Base-by-base conservation (phyloP, 2,329 filamentous ascomycete genomes). In the Pseudocercospora cruenta region DNA sequence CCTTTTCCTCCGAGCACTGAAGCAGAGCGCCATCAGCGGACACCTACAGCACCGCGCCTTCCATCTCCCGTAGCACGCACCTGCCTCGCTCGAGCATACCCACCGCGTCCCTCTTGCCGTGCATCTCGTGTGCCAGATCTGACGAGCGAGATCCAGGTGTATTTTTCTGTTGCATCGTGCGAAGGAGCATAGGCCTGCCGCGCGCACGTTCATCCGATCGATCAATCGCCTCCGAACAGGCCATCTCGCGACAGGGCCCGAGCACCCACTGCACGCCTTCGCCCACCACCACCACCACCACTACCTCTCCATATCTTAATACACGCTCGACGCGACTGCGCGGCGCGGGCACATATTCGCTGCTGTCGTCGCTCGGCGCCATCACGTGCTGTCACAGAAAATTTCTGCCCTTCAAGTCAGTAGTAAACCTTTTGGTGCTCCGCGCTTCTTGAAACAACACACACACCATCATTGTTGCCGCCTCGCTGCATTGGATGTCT, bases 401-500 rank as follows among this genome's bases (percentile, higher is more conserved):
- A 66, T 71, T 70, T 70, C 68, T 70, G 70, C 61, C 53, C 69
- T 64, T 69, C 66, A 63, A 73, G 70, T 71, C 70, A 71, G 69
- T 71, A 67, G 66, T 51, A 60, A 62, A 43, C 55, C 62, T 59
- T 64, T 63, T 61, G 60, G 64, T 65, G 62, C 60, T 65, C 53
- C 55, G 64, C 57, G 53, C 49, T 47, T 47, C 24, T 58, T 58
- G 66, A 62, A 58, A 58, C 60, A 55, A 66, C 54, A 59, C 36
- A 43, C 10, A 33, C 47, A 58, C 61, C 61, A 58, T 59, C 58
- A 36, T 36, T 36, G 33, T 36, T 16, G 10, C 33, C 33, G 58
- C n/a, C 45, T 49, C 24, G 62, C 62, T 61, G 69, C 71, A 66
- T 68, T 73, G 69, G 58, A 75, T 75, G 73, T 71, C 73, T 71